Conservation (phyloP, 2,329 filamentous ascomycete genomes). For the Trichoderma breve region DNA sequence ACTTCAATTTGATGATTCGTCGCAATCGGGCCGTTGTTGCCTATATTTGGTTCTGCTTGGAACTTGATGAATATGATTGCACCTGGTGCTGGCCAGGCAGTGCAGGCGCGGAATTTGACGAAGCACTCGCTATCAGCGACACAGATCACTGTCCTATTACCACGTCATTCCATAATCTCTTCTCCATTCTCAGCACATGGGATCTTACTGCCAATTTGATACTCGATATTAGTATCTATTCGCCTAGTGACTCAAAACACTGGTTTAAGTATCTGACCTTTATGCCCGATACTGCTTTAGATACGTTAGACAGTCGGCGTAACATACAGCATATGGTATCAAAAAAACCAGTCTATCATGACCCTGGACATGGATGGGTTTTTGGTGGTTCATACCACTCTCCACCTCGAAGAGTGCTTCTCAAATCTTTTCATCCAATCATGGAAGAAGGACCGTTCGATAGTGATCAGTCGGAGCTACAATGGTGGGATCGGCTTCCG, state of each 20-base stretch:
- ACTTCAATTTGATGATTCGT: conserved; percentile 30
- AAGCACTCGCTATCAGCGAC: conserved; percentile 16
- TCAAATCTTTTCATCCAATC: conserved; percentile 26
- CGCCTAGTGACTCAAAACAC: conserved; percentile 34
- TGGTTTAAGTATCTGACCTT: conserved; percentile 31
- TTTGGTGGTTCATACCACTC: conserved; percentile 14
- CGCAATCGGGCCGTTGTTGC: conserved; percentile 30
- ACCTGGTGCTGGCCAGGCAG: not conserved
- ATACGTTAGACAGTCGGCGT: not conserved
- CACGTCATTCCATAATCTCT: conserved; percentile 28
- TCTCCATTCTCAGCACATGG: conserved; percentile 33
- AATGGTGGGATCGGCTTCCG: conserved; percentile 22
- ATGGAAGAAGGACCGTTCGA: conserved; percentile 22
- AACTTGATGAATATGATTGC: conserved; percentile 26
- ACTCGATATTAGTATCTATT: conserved; percentile 36
- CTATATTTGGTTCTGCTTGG: conserved; percentile 27
- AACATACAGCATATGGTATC: not conserved
- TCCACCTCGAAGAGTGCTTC: not conserved
- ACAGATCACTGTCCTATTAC: conserved; percentile 21
- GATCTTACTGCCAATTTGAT: conserved; percentile 28
- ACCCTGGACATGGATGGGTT: conserved; percentile 13
- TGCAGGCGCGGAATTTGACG: not conserved
- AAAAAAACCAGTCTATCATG: not conserved
- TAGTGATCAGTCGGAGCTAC: conserved; percentile 18
- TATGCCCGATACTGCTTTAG: conserved; percentile 15